Evolutionary conservation across 2,329 filamentous ascomycete genomes (phyloP), one percentile per base, ranked within the genome.

Genomic region (Hymenoscyphus fructigenus): DNA sequence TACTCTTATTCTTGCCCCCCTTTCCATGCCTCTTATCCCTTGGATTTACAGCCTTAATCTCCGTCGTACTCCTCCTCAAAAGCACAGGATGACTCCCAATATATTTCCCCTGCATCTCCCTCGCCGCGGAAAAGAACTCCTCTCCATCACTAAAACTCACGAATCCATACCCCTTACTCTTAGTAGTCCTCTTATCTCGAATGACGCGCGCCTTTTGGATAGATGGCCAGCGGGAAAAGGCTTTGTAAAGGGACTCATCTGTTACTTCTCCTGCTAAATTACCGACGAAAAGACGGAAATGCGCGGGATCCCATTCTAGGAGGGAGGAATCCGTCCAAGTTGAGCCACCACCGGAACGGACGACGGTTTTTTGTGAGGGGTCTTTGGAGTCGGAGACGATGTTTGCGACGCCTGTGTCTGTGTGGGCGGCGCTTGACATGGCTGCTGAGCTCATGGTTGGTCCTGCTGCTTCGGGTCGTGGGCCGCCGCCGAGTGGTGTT

Each of bases 21-120:
- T 78, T 75, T 58, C 74, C 75, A 62, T 81, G 76, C 72, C 86
- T 85, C 55, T 86, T 84, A 65, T 90, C 89, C 73, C 86, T 88
- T 71, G 86, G 84, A n/a, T 83, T 84, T 14, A 88, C 83, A 4
- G 92, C 87, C 75, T 91, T 92, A 77, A 99, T 92, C 77, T 98
- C 93, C 5, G 94, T 97, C 71, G 90, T 96, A 70, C 91, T 92
- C 77, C 95, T 91, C 77, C 91, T 89, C 70, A 98, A 85, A 29
- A 91, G 82, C 32, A 97, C 91, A 0, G 95, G 95, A 78, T 98
- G 95, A 76, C 93, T 97, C 73, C 96, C 94, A 75, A 99, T 98
- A 79, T 99, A 99, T 80, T 99, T 98, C 72, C 93, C 93, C 74
- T 97, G 91, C 95, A 98, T 98, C 80, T 98, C 94, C 80, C 95